phyloP scores from a whole-genome alignment of 306 rosid genomes.

The Lupinus albus region DNA sequence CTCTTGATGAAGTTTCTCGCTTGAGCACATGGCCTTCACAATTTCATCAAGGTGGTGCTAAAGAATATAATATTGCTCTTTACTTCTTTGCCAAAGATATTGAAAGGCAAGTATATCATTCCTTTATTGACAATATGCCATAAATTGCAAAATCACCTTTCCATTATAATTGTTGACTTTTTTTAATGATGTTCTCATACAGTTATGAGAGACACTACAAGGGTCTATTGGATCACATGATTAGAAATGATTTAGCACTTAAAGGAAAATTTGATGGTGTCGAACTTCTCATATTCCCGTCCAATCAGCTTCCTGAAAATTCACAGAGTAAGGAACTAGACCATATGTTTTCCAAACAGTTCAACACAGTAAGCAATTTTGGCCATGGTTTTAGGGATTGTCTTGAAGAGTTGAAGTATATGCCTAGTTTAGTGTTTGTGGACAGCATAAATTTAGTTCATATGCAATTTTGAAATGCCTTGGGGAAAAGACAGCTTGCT shows the following conservation, averaged over 20 bases:
- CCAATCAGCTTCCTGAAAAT: slow-evolving; percentile 88
- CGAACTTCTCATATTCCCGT: slow-evolving; percentile 87
- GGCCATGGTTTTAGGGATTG: slow-evolving; percentile 20
- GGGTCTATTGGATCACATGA: slow-evolving; percentile 75
- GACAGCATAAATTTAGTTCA: slow-evolving; percentile 7
- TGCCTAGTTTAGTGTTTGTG: slow-evolving; percentile 33
- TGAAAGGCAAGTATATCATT: slow-evolving; percentile 57
- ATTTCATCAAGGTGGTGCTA: slow-evolving; percentile 68
- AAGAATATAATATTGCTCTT: slow-evolving; percentile 89
- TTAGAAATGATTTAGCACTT: slow-evolving; percentile 83
- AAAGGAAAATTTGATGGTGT: slow-evolving; percentile 71
- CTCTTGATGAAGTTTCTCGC: slow-evolving; percentile 82
- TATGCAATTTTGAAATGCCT: slow-evolving; percentile 36
- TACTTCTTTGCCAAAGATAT: slow-evolving; percentile 91
- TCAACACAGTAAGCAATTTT: slow-evolving; percentile 21
- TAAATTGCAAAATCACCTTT: slow-evolving; percentile 22
- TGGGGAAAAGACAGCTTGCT: slow-evolving; percentile 14
- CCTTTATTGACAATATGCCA: slow-evolving; percentile 4
- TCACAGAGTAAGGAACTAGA: slow-evolving; percentile 78
- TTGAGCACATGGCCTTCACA: slow-evolving; percentile 88
- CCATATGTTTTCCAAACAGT: slow-evolving; percentile 33
- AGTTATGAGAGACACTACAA: slow-evolving; percentile 84
- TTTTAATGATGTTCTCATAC: slow-evolving; percentile 40
- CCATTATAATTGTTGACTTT: slow-evolving; percentile 15
- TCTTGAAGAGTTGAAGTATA: slow-evolving; percentile 20